Conservation (phyloP, 768 basidiomycete genomes). For the Rhizopogon vulgaris region DNA sequence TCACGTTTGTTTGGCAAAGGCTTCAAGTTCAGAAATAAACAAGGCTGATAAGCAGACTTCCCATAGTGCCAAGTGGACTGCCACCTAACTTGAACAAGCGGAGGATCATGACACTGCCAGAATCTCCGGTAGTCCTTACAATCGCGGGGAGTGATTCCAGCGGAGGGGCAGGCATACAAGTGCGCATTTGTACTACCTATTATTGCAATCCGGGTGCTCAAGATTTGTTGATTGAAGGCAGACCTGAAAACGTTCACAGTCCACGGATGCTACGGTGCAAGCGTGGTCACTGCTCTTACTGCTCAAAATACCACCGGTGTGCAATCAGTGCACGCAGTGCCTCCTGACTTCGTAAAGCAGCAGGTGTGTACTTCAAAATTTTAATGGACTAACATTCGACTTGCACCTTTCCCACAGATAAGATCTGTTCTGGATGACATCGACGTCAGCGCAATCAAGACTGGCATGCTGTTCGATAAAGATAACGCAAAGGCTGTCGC, state of each 20-base stretch:
- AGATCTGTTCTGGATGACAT: conserved; percentile 67
- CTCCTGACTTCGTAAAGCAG: conserved; percentile 63
- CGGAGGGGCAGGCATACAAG: conserved; percentile 90
- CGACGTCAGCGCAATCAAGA: conserved; percentile 70
- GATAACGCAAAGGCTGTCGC: conserved; percentile 48
- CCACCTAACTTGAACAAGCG: too few relatives aligned
- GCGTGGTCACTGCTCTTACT: conserved; percentile 78
- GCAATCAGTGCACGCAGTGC: conserved; percentile 60
- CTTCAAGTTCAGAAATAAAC: neutral
- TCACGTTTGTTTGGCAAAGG: too few relatives aligned
- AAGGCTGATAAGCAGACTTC: neutral
- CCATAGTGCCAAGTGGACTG: too few relatives aligned
- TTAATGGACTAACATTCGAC: neutral
- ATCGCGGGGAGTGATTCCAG: conserved; percentile 81
- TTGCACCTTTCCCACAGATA: conserved; percentile 39
- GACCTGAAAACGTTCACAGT: conserved; percentile 55
- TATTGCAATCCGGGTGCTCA: neutral
- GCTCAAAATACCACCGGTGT: conserved; percentile 89
- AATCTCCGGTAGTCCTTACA: conserved; percentile 44
- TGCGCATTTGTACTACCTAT: conserved; percentile 20
- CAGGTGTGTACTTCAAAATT: conserved; percentile 45
- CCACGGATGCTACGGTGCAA: conserved; percentile 27
- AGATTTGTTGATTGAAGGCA: conserved; percentile 40
- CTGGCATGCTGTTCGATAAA: conserved; percentile 79
- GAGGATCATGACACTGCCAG: neutral